Evolutionary conservation across 2,329 filamentous ascomycete genomes (phyloP), one percentile per base, ranked within the genome.

Genomic region (Xylariaceae sp.): DNA sequence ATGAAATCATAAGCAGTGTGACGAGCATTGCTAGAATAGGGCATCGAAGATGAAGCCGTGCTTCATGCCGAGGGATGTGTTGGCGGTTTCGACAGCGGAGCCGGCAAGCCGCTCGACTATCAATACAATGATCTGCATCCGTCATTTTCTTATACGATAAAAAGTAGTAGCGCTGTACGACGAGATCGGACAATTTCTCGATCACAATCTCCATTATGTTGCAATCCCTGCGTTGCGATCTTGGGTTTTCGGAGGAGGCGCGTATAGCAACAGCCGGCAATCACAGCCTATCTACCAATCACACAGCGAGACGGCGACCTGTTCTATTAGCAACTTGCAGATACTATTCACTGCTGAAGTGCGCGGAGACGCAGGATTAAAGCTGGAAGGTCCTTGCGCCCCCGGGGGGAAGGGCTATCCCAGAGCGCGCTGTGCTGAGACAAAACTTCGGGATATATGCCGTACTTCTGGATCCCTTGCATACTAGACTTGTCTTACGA

Each of bases 361-460:
- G 23, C 4, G 4, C 11, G 23, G 23, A 23, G 52, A 37, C 3
- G 23, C 37, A 30, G 50, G 49, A 30, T 18, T 18, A 18, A 42
- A n/a, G 18, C 45, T 15, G 42, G 35, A 53, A 30, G 1, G 6
- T 8, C 47, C 15, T 42, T 45, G 48, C 44, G 30, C 34, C 49
- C 17, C 45, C 10, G 39, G 30, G 34, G 23, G 13, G 42, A 2
- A 18, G 17, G 53, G 49, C 50, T 17, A 50, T 56, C 37, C 34
- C n/a, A 44, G 44, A 49, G 23, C 48, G 17, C 51, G 30, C 13
- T 23, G 18, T 51, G 17, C 57, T 49, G 57, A 60, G 59, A 61
- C 59, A 58, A 18, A 30, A 53, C n/a, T 23, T 53, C 42, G 30
- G 42, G 18, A 13, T 48, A 42, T 47, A 23, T 45, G 44, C 23